Evolutionary conservation across 1,284 basidiomycete species (phyloP), one percentile per base, ranked within the genome.

Genomic region (Gymnopus androsaceus): DNA sequence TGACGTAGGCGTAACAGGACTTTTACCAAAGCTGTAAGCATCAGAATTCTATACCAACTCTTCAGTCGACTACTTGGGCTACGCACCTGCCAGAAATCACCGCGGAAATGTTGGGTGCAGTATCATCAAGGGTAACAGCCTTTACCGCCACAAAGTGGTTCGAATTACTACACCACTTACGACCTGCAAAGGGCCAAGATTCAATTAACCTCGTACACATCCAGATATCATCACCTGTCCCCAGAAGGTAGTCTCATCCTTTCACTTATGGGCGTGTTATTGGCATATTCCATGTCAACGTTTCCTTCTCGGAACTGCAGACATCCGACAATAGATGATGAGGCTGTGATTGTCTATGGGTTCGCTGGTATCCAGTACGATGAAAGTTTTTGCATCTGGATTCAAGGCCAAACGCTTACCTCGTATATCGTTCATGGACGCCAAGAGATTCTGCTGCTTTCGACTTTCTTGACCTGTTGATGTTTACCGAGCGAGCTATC

Each of bases 181-280:
- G 66, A 72, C 56, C 53, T 70, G 3, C 58, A 63, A 15, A 66
- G 67, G 1, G 65, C 8, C 66, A 73, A 56, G 75, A 77, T 56
- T 57, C 62, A 4, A 61, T 78, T 28, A 72, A 75, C 68, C 71
- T 0, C 42, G 59, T 0, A 62, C 62, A 0, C 61, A 65, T 21
- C 58, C 66, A 21, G 64, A 69, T 28, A 55, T 75, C 33, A 70
- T 76, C 63, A 53, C 4, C 58, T 64, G 8, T 47, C 65, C 3
- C 56, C 57, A 25, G 57, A 53, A 6, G 38, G 19, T 4, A 38
- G 56, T 15, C 37, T 4, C 61, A 65, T 51, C 68, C 66, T 3
- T 73, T 64, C 56, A 61, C 53, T 51, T 74, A 74, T 60, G 74
- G 68, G 3, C 58, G 61, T 1, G 63, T 75, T 3, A 41, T 73